These are phyloP conservation scores for Symbiodinium natans DNA, from an alignment of 73 alveolate species.

Conservation along the genomic window DNA sequence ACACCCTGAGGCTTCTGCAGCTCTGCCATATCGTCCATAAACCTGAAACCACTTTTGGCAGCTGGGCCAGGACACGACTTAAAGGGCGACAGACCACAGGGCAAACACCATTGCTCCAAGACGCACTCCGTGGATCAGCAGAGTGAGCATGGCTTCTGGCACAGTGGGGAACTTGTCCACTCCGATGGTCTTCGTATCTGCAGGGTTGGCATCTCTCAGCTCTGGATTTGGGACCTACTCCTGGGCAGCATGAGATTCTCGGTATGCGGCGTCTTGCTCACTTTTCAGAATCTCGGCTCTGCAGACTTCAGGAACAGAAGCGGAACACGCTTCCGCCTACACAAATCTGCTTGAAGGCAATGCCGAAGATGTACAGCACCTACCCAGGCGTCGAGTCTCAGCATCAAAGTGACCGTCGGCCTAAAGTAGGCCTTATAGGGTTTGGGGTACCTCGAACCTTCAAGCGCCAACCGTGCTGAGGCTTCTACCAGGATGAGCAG, in stretches of 20 bases:
- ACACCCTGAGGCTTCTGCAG: background rate
- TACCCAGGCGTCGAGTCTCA: no score
- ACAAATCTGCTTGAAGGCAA: conserved; percentile 83
- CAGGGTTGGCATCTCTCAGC: no score
- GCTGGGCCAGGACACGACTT: background rate
- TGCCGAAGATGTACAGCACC: conserved; percentile 79
- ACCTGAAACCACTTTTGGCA: background rate
- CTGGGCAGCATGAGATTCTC: background rate
- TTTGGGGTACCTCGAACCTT: no score
- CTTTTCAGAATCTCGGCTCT: no score
- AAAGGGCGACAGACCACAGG: background rate
- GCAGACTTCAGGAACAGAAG: no score
- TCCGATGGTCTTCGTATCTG: background rate
- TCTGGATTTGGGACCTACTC: no score
- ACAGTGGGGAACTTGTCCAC: conserved; percentile 3
- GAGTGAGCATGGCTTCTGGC: conserved; percentile 72
- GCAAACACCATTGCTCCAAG: no score
- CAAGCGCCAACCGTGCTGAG: no score
- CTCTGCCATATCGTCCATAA: conserved; percentile 88
- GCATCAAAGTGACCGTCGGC: no score
- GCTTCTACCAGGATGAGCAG: conserved; percentile 48
- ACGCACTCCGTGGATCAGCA: conserved; percentile 70
- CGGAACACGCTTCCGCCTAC: no score
- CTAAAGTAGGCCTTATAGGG: no score
- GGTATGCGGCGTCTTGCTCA: no score